Percentiles rank a stretch among this genome's conserved stretches.
phyloP scores from a whole-genome alignment of 306 rosid genomes.

The Vicia faba region DNA sequence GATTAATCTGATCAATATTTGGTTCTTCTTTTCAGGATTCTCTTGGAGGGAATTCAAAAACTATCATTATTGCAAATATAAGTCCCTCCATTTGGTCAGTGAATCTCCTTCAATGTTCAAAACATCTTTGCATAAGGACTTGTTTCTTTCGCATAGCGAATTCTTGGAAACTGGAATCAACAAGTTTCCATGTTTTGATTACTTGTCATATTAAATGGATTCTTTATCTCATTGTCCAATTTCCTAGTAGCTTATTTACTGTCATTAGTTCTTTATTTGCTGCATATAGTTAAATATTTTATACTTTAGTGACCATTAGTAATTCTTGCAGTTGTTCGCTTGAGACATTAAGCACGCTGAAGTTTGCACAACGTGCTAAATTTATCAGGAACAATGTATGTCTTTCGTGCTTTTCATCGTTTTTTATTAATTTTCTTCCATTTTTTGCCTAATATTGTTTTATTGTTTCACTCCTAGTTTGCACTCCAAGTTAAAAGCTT shows the following conservation, averaged over 20 bases:
- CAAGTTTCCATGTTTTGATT: slow-evolving; percentile 8
- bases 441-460: slow-evolving; percentile 10
- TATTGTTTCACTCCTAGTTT: slow-evolving; percentile 19
- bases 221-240: slow-evolving; percentile 13
- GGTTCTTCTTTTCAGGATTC: slow-evolving; percentile 75
- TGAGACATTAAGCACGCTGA: slow-evolving; percentile 98
- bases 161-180: background rate
- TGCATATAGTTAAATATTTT: slow-evolving; percentile 14
- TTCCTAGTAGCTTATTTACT: background rate
- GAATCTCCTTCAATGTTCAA: slow-evolving; percentile 30
- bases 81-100: slow-evolving; percentile 92
- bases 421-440: slow-evolving; percentile 9
- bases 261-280: slow-evolving; percentile 23
- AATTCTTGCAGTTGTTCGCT: slow-evolving; percentile 78
- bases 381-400: slow-evolving; percentile 92
- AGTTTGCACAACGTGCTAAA: slow-evolving; percentile 97
- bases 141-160: slow-evolving; percentile 16
- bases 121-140: slow-evolving; percentile 23
- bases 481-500: background rate
- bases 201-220: slow-evolving; percentile 1
- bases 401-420: slow-evolving; percentile 13
- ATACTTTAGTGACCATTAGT: slow-evolving; percentile 27
- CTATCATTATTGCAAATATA: slow-evolving; percentile 86
- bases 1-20: slow-evolving; percentile 24
- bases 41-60: slow-evolving; percentile 93